Base-by-base conservation (phyloP, 805 yeast species). In the Yamadazyma endophytica region DNA sequence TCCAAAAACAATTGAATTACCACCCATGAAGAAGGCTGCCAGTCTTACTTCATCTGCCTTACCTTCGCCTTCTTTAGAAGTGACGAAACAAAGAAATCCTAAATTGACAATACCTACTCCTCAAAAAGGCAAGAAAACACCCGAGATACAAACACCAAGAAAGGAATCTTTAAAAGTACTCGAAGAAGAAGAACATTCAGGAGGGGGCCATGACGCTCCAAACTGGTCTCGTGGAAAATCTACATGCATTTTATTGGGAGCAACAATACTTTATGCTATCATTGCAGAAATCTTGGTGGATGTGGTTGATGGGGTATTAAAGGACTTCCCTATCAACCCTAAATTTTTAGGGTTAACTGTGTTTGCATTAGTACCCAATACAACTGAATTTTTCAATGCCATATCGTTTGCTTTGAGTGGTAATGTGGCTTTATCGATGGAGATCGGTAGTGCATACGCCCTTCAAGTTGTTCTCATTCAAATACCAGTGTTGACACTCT, bases 381-480 rank as follows among this genome's bases (percentile, higher is more conserved):
- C 97, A 5, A 92, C 98, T 0, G 98, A 92, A 60, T 92, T 92
- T 49, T 72, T 92, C 36, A 92, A 92, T 58, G 98, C 97, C 47
- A 89, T 92, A 35, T 88, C 96, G 16, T 92, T 92, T 64, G 98
- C 98, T 0, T 77, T 87, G 45, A 79, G 90, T 46, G 98, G 98
- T 1, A 92, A 92, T 45, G 96, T 92, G 33, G 96, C 98, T 1
- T 65, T 92, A 27, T 85, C 96, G 2, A 85, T 92, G 95, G 98
- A 92, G 54, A 92, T 92, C 56, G 98, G 98, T 38, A 80, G 95
- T 40, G 98, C 98, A 0, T 92, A 92, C 54, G 98, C 96, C 0
- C 68, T 92, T 37, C 98, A 92, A 56, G 98, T 92, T 11, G 90
- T 96, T 46, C 65, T 92, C 36, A 69, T 92, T 43, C 98, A 92